Percentiles rank a stretch among this genome's conserved stretches.
Conservation (phyloP, 768 basidiomycete species). For the Lentinula sp. region DNA sequence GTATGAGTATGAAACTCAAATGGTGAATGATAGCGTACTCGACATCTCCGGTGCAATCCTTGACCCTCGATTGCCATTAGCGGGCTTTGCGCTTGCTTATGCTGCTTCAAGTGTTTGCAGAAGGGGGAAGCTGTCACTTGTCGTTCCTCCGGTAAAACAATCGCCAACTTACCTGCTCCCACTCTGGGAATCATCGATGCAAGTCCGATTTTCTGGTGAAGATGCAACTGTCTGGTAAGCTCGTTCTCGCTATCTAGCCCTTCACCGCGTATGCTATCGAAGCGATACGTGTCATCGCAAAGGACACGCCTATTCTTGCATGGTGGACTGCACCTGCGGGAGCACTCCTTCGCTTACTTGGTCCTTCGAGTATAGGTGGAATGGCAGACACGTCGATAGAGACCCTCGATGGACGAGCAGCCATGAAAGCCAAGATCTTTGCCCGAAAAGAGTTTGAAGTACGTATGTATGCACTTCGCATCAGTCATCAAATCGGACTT, state of each 20-base stretch:
- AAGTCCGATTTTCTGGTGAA: too few relatives aligned
- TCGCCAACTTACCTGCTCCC: neutral
- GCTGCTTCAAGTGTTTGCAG: neutral
- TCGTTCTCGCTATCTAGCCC: neutral
- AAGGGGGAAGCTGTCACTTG: neutral
- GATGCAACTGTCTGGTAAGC: too few relatives aligned
- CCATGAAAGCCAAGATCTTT: neutral
- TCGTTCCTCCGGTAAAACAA: neutral
- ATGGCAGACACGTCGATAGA: neutral
- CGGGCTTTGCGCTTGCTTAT: neutral
- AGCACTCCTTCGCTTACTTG: neutral
- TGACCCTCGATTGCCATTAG: neutral
- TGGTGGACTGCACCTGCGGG: neutral
- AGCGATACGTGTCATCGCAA: neutral
- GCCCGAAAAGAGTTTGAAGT: neutral
- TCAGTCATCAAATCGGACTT: neutral
- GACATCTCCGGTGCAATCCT: neutral
- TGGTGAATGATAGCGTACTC: neutral
- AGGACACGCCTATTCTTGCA: neutral
- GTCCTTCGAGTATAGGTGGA: neutral
- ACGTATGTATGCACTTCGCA: too few relatives aligned
- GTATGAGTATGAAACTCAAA: too few relatives aligned
- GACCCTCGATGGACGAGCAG: neutral
- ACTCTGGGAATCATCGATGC: neutral
- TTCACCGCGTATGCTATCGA: neutral